Base-by-base conservation (phyloP, 176 grass and related monocot genomes). In the Phyllostachys edulis region DNA sequence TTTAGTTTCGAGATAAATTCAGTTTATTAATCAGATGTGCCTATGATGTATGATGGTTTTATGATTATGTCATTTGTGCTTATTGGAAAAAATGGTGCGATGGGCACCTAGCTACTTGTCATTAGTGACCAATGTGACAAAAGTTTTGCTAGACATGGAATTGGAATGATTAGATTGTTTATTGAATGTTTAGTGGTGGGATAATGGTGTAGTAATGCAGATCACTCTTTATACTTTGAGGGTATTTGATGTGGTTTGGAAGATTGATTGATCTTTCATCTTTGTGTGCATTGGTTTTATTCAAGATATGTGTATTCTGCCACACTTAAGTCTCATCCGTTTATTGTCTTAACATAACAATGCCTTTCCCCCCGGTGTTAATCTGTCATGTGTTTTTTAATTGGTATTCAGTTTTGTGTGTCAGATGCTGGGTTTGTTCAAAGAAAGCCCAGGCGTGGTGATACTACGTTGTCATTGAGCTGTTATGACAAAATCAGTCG, bases 401-500 rank as follows among this genome's bases (percentile, higher is more conserved):
- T 47, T 29, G 26, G 9, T 56, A 29, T n/a, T 73, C 36, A 70
- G 20, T 18, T 67, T 67, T 85, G 46, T 76, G 17, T 14, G 75
- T 66, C 64, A 87, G 89, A 85, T 44, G 63, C 41, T 71, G 40
- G 83, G 41, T 77, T 85, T 46, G 79, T 92, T 85, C 90, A 97
- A 68, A 97, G 83, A 90, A 97, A 94, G 42, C 95, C 95, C 0
- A 90, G 92, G 2, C 92, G 92, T 67, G 92, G 92, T 41, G 92
- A 92, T 73, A 89, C 88, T 73, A 94, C 95, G 80, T n/a, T 89
- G 41, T 97, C 95, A 20, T 86, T 92, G 90, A 97, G 92, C 61
- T 97, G 92, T 66, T 97, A 94, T 78, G 88, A 94, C 86, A 94
- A 97, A 72, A 92, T 97, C 64, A 94, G 78, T 56, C 88, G 90